phyloP scores from a whole-genome alignment of 2,329 filamentous ascomycete genomes.

The Huntiella bhutanensis region DNA sequence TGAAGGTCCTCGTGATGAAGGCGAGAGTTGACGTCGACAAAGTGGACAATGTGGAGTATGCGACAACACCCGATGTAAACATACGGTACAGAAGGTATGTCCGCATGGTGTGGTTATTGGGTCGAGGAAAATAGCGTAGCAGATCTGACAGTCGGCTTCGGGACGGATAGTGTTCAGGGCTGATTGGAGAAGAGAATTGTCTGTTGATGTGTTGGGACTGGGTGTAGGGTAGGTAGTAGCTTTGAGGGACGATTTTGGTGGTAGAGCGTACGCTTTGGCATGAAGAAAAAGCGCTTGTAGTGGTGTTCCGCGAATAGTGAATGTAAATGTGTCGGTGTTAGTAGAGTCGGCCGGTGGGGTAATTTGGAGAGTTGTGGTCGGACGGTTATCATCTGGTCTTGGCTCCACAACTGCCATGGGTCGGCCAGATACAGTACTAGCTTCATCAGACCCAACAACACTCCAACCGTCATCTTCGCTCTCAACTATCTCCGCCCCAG shows the following conservation, averaged over 20 bases:
- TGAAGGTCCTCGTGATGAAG: conserved; percentile 24
- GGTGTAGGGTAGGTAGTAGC: neutral
- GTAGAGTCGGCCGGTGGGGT: neutral
- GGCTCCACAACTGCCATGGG: neutral
- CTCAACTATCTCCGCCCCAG: conserved; percentile 18
- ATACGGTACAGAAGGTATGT: conserved; percentile 74
- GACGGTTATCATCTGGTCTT: neutral
- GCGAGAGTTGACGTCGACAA: conserved; percentile 39
- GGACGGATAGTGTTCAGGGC: conserved; percentile 42
- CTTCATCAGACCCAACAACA: neutral
- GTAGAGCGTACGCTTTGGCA: conserved; percentile 1
- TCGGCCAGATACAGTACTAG: neutral
- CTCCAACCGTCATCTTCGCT: neutral
- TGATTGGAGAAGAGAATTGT: conserved; percentile 20
- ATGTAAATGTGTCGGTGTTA: neutral
- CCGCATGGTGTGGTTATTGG: conserved; percentile 73
- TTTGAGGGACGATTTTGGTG: neutral
- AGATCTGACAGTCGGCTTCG: conserved; percentile 78
- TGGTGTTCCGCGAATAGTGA: neutral
- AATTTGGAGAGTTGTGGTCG: neutral
- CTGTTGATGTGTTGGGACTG: neutral
- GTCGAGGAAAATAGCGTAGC: conserved; percentile 63
- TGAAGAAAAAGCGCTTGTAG: conserved; percentile 5
- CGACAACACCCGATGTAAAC: conserved; percentile 57
- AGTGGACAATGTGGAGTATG: conserved; percentile 64